Evolutionary conservation across 164 flowering plant species (phyloP).

Genomic region (Protea cynaroides): DNA sequence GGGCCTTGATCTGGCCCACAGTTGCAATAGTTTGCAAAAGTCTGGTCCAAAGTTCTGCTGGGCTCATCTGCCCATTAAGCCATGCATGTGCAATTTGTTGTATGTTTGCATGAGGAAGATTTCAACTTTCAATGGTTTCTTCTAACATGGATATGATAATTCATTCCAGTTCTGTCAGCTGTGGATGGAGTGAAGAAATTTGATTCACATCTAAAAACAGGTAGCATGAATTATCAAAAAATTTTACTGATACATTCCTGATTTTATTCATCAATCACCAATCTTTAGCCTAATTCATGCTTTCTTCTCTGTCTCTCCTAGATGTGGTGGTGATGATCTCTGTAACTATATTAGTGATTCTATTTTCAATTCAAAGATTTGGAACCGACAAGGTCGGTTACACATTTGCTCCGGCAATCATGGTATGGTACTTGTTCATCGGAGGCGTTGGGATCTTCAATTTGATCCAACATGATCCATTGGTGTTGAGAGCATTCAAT

Average conservation of each 20-base stretch:
- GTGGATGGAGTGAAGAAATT: constrained; percentile 17
- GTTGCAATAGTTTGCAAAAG: too few relatives aligned
- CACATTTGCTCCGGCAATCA: constrained; percentile 25
- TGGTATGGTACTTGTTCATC: constrained; percentile 20
- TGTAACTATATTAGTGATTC: constrained; percentile 19
- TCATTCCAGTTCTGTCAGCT: constrained; percentile 22
- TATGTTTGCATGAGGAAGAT: background rate
- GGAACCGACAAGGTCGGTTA: constrained; percentile 32
- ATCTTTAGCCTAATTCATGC: background rate
- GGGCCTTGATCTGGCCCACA: too few relatives aligned
- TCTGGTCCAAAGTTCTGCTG: too few relatives aligned
- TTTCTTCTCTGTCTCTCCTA: background rate
- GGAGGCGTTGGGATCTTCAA: constrained; percentile 21
- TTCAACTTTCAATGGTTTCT: background rate
- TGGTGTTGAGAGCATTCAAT: constrained; percentile 22
- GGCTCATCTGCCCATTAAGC: too few relatives aligned
- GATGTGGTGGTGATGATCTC: constrained; percentile 26
- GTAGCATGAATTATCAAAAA: constrained; percentile 3
- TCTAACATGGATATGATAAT: background rate
- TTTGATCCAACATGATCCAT: constrained; percentile 13
- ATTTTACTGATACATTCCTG: background rate
- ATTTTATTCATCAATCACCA: background rate
- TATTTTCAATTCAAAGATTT: constrained; percentile 27
- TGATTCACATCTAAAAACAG: constrained; percentile 5
- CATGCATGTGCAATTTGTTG: too few relatives aligned